These are phyloP conservation scores for Phytopythium cucurbitacearum DNA, from an alignment of 352 stramenopile species.

Conservation along the genomic window DNA sequence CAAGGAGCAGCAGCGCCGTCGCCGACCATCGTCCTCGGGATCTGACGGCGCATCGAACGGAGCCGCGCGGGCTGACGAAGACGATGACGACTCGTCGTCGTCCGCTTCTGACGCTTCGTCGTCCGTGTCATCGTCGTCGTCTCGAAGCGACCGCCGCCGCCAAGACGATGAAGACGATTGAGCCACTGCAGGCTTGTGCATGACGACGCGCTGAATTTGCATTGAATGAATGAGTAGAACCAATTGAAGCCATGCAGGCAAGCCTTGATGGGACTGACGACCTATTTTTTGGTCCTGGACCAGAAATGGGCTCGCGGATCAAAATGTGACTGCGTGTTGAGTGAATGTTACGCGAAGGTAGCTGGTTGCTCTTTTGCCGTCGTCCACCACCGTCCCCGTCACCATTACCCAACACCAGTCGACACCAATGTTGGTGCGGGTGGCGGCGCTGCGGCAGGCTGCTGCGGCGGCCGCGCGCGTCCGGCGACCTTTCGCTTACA, in stretches of 20 bases:
- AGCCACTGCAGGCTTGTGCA: neutral
- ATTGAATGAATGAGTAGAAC: no score
- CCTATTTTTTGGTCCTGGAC: no score
- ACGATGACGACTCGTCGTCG: conserved; percentile 15
- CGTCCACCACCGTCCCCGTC: neutral
- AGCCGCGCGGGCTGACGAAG: neutral
- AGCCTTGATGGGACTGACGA: no score
- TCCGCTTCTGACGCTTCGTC: conserved; percentile 31
- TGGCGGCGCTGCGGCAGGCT: conserved; percentile 3
- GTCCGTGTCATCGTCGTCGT: conserved; percentile 8
- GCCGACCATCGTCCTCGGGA: conserved; percentile 6
- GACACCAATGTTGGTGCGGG: conserved; percentile 1
- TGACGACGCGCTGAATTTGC: no score
- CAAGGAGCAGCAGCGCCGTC: conserved; percentile 8
- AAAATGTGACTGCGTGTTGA: neutral
- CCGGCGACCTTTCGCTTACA: neutral
- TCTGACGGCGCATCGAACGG: neutral
- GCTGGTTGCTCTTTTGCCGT: neutral
- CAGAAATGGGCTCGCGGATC: no score
- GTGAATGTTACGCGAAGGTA: neutral
- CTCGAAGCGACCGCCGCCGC: conserved; percentile 22
- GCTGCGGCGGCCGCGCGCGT: neutral
- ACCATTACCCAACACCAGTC: neutral
- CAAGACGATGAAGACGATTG: conserved; percentile 28
- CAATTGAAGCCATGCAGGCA: no score